Conservation (phyloP, 225 moss, liverwort and hornwort species). For the Asterella californica region DNA sequence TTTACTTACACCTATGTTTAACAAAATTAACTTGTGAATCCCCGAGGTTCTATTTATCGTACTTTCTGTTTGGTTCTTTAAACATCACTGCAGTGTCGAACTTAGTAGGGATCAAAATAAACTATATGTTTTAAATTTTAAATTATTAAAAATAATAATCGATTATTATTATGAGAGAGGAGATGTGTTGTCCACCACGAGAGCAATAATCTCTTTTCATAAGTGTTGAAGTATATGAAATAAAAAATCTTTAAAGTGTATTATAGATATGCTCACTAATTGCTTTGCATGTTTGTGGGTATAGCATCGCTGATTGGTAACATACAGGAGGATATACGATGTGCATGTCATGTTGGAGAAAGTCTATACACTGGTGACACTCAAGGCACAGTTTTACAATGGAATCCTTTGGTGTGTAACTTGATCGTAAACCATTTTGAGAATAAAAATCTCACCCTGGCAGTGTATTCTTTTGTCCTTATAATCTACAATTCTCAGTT, state of each 20-base stretch:
- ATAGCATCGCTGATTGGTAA: slow-evolving; percentile 35
- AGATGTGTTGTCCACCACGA: too few relatives aligned
- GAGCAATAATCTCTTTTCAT: too few relatives aligned
- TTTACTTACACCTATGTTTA: too few relatives aligned
- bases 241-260: background rate
- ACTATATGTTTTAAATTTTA: background rate
- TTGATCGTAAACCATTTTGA: too few relatives aligned
- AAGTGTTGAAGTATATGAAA: background rate
- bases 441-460: too few relatives aligned
- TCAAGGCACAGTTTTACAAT: slow-evolving; percentile 30
- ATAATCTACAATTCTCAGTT: too few relatives aligned
- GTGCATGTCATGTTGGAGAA: slow-evolving; percentile 33
- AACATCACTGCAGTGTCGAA: background rate
- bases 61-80: background rate
- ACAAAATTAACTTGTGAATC: too few relatives aligned
- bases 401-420: slow-evolving; percentile 31
- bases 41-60: too few relatives aligned
- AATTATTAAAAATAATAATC: background rate
- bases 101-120: background rate
- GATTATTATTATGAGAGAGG: too few relatives aligned
- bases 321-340: slow-evolving; percentile 36
- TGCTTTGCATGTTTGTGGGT: slow-evolving; percentile 4
- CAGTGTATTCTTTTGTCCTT: too few relatives aligned
- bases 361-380: slow-evolving; percentile 32
- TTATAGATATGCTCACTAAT: background rate